These are phyloP conservation scores for Groenewaldozyma auringiensis DNA, from an alignment of 1,139 yeast genomes.

Conservation along the genomic window DNA sequence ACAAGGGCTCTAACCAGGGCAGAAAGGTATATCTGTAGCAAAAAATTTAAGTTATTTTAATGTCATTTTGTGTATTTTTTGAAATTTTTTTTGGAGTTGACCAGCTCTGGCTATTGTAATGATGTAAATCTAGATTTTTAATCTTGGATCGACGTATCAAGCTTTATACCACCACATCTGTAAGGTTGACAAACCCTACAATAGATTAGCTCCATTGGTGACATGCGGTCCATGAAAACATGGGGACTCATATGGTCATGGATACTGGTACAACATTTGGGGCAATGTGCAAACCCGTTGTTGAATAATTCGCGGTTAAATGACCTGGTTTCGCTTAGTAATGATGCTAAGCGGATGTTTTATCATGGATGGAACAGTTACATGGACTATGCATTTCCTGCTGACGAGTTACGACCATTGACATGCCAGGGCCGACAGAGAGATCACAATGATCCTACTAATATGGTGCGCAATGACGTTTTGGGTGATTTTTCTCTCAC, in stretches of 20 bases:
- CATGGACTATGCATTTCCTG: slow-evolving; percentile 65
- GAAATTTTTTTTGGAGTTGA: too few relatives aligned
- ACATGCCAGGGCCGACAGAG: slow-evolving; percentile 64
- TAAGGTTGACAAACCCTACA: too few relatives aligned
- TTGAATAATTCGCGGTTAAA: not conserved
- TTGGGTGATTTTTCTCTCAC: slow-evolving; percentile 79
- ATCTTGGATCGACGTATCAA: too few relatives aligned
- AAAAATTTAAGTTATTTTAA: too few relatives aligned
- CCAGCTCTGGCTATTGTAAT: too few relatives aligned
- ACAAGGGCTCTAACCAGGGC: slow-evolving; percentile 20
- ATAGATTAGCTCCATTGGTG: too few relatives aligned
- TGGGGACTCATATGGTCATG: not conserved
- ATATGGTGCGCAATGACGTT: slow-evolving; percentile 69
- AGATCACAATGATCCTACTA: slow-evolving; percentile 44
- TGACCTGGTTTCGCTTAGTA: slow-evolving; percentile 6
- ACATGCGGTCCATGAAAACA: too few relatives aligned
- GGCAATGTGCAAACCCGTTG: not conserved
- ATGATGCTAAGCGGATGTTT: slow-evolving; percentile 52
- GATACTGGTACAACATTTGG: not conserved
- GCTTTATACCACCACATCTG: too few relatives aligned
- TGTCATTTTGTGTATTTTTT: too few relatives aligned
- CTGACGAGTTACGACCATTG: slow-evolving; percentile 73
- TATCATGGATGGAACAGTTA: slow-evolving; percentile 75
- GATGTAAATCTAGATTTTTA: too few relatives aligned
- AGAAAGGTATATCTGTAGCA: too few relatives aligned